Evolutionary conservation across 2,329 filamentous ascomycete species (phyloP).

Genomic region (Parafenestella ontariensis): DNA sequence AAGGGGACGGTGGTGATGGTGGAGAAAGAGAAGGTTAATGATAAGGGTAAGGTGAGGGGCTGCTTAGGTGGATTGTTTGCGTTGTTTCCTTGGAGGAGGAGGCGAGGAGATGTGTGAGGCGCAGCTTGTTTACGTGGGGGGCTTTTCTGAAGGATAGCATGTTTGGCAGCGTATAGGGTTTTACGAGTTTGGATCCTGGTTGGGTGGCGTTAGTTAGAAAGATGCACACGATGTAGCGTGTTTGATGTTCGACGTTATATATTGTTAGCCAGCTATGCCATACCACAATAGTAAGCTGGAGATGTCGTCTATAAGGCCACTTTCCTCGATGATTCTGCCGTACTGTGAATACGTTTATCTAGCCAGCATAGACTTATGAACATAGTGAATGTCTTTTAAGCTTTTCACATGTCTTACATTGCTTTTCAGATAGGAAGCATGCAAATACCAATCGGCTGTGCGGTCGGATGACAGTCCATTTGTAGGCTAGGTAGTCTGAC

Average conservation of each 20-base stretch:
- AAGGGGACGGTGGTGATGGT: constrained; percentile 15
- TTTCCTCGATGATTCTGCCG: no score
- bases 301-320: no score
- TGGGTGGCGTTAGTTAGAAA: no score
- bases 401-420: not conserved
- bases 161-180: no score
- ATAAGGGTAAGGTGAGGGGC: not conserved
- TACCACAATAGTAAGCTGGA: no score
- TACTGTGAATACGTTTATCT: no score
- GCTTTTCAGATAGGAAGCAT: not conserved
- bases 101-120: not conserved
- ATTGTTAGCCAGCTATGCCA: no score
- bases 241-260: no score
- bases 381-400: not conserved
- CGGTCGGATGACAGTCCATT: not conserved
- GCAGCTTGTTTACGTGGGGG: not conserved
- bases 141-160: no score
- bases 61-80: constrained; percentile 9
- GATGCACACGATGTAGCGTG: no score
- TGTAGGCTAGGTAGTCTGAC: not conserved
- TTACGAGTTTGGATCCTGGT: no score
- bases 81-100: not conserved
- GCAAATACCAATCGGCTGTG: not conserved
- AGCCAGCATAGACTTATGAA: no score
- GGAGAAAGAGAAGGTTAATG: not conserved